Evolutionary conservation across 106 monocot genomes (phyloP), one percentile per base, ranked within the genome.

Genomic region (Gastrodia elata): DNA sequence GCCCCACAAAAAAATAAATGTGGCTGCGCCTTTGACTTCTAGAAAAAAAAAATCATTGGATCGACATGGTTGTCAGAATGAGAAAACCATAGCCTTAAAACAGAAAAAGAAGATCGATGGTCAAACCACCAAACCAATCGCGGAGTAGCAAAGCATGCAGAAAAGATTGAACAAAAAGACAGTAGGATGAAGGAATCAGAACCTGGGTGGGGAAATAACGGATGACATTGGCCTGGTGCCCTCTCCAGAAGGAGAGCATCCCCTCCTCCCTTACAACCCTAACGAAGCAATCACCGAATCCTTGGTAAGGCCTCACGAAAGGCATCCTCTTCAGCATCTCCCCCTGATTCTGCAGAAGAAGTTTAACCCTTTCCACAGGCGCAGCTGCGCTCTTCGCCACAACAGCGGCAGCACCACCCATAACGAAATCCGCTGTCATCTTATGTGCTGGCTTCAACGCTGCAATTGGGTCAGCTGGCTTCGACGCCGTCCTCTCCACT

Each of bases 181-280:
- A 68, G 40, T 14, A 71, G 58, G 11, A 32, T 36, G 22, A 46
- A 15, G 16, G 48, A 36, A 68, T 38, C 58, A 38, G 16, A 30
- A 95, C 96, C 96, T 97, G 96, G 6, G 96, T 97, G 30, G 90
- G 96, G 74, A 97, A 88, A 56, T 97, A 97, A 56, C 96, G 71
- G 79, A 97, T 88, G 73, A 88, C 92, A 82, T 92, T 97, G 77
- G 90, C 96, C 80, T 90, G 96, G 69, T 97, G 90, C 41, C 96
- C 88, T 27, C 96, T 77, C 96, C 92, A 97, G 16, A 97, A 70
- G 24, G 84, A 71, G 58, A 81, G 39, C 70, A 82, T 75, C 0
- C 96, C 92, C 79, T 96, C 96, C 77, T 92, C 92, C 68, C 81
- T 79, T 6, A 89, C 35, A 43, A 97, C 83, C 76, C 96, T 80